Evolutionary conservation across 176 grass and related monocot genomes (phyloP).

Genomic region (Aegilops tauschii): DNA sequence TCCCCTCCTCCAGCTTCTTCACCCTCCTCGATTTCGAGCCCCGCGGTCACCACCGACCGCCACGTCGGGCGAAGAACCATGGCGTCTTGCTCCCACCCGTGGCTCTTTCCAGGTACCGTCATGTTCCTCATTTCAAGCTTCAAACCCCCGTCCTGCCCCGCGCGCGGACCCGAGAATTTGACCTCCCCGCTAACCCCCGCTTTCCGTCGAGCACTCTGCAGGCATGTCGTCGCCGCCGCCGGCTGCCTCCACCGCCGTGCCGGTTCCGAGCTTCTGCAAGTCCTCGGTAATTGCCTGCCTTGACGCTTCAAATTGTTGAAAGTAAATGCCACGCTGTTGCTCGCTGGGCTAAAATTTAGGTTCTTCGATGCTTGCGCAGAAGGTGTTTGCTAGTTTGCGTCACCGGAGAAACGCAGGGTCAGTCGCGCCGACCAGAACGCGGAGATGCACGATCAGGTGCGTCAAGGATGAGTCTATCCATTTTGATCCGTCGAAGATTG

Average conservation of each 20-base stretch:
- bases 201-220: conserved; percentile 15
- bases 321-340: background rate
- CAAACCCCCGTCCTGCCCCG: background rate
- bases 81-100: conserved; percentile 56
- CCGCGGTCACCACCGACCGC: background rate
- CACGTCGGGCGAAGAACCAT: conserved; percentile 18
- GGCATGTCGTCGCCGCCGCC: conserved; percentile 22
- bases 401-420: conserved; percentile 16
- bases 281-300: conserved; percentile 3
- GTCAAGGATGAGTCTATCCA: conserved; percentile 54
- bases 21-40: background rate
- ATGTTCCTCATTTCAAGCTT: background rate
- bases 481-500: conserved; percentile 80
- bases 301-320: background rate
- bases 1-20: background rate
- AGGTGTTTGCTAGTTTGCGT: conserved; percentile 42
- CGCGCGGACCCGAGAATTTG: background rate
- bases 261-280: conserved; percentile 14
- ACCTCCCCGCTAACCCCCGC: background rate
- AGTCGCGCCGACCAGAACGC: background rate
- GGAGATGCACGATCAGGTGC: conserved; percentile 33
- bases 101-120: conserved; percentile 53
- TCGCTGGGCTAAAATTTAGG: background rate
- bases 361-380: conserved; percentile 28
- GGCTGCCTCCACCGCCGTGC: conserved; percentile 1